These are phyloP conservation scores for Dothideomycetidae sp. DNA, from an alignment of 2,329 filamentous ascomycete species.

Conservation along the genomic window DNA sequence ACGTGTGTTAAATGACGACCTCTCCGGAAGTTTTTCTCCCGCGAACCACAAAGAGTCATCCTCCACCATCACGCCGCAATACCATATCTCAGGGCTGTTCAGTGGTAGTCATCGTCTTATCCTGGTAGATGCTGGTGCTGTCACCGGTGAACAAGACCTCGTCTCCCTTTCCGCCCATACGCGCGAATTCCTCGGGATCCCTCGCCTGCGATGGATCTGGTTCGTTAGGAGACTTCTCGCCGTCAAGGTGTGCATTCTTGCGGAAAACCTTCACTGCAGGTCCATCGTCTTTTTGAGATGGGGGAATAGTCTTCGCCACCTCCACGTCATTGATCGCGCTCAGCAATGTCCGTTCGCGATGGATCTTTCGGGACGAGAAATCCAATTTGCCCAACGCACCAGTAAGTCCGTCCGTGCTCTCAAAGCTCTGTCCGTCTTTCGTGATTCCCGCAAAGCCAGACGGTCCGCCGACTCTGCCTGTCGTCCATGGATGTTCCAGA, in stretches of 20 bases:
- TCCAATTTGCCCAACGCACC: slow-evolving; percentile 72
- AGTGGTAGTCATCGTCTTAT: slow-evolving; percentile 11
- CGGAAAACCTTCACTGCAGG: slow-evolving; percentile 57
- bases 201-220: slow-evolving; percentile 35
- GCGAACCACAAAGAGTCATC: no score
- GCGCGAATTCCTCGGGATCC: slow-evolving; percentile 62
- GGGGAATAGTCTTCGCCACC: slow-evolving; percentile 44
- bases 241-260: slow-evolving; percentile 48
- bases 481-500: slow-evolving; percentile 81
- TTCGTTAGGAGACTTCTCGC: slow-evolving; percentile 17
- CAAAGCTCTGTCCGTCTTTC: slow-evolving; percentile 37
- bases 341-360: slow-evolving; percentile 73
- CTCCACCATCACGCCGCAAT: no score
- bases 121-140: slow-evolving; percentile 7
- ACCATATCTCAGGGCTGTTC: no score
- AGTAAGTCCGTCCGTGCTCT: slow-evolving; percentile 85
- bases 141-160: slow-evolving; percentile 60
- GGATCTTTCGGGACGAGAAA: slow-evolving; percentile 66
- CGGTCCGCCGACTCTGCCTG: slow-evolving; percentile 21
- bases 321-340: slow-evolving; percentile 66
- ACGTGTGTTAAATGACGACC: no score
- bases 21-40: no score
- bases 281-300: slow-evolving; percentile 36
- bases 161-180: slow-evolving; percentile 76
- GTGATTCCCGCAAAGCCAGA: slow-evolving; percentile 22